Evolutionary conservation across 805 yeast genomes (phyloP).

Genomic region (Wickerhamiella allomyrinae): DNA sequence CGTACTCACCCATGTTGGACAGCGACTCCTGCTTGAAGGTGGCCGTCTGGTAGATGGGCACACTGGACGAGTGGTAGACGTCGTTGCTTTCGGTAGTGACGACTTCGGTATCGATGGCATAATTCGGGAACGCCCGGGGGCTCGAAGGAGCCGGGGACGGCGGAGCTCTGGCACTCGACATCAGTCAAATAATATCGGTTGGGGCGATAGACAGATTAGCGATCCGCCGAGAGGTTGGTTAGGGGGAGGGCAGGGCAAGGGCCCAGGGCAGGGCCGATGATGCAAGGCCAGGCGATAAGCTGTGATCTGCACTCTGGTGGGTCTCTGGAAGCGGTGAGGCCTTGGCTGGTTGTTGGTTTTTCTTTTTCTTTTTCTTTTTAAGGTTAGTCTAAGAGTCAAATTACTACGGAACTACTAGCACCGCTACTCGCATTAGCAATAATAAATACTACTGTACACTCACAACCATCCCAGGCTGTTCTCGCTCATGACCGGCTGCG

Average conservation of each 20-base stretch:
- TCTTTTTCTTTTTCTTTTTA: no score
- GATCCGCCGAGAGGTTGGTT: no score
- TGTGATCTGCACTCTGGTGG: no score
- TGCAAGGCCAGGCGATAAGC: no score
- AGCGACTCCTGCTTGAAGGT: slow-evolving; percentile 74
- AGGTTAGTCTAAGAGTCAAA: no score
- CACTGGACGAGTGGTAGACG: slow-evolving; percentile 63
- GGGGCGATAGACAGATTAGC: no score
- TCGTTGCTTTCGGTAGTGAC: slow-evolving; percentile 50
- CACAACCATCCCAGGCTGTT: slow-evolving; percentile 12
- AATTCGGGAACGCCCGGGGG: slow-evolving; percentile 24
- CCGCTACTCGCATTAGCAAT: background rate
- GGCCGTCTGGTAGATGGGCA: slow-evolving; percentile 88
- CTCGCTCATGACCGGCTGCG: slow-evolving; percentile 12
- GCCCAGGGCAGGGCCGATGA: no score
- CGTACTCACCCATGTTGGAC: slow-evolving; percentile 65
- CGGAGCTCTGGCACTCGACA: slow-evolving; percentile 10
- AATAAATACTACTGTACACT: slow-evolving; percentile 1
- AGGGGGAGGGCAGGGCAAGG: no score
- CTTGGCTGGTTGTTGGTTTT: no score
- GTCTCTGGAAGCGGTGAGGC: no score
- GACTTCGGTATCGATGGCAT: slow-evolving; percentile 54
- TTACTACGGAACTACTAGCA: no score
- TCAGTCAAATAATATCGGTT: background rate
- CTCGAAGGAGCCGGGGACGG: slow-evolving; percentile 28